Conservation (phyloP, 208 protist species). For the Trypanosoma boissoni region DNA sequence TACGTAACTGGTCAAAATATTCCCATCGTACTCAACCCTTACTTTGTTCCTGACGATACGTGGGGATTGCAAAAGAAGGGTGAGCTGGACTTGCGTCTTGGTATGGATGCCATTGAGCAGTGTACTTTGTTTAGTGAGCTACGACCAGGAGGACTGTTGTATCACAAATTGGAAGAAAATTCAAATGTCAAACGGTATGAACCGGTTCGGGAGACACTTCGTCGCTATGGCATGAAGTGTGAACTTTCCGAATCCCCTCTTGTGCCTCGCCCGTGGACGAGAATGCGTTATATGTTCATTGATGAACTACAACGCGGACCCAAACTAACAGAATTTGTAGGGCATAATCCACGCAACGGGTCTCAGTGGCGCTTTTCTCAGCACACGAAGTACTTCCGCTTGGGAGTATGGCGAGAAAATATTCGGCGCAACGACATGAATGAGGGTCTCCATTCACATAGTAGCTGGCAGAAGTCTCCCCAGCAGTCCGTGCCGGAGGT, state of each 20-base stretch:
- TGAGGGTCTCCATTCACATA: constrained; percentile 79
- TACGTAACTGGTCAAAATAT: constrained; percentile 80
- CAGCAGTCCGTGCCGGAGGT: constrained; percentile 89
- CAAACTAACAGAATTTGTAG: constrained; percentile 84
- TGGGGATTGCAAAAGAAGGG: constrained; percentile 31
- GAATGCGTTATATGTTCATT: constrained; percentile 89
- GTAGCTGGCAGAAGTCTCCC: constrained; percentile 87
- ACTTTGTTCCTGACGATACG: constrained; percentile 66
- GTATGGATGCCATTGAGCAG: constrained; percentile 87
- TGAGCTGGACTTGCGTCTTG: constrained; percentile 75
- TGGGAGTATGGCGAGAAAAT: constrained; percentile 83
- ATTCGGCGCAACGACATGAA: constrained; percentile 89
- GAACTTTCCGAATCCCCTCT: constrained; percentile 77
- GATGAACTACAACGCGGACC: constrained; percentile 88
- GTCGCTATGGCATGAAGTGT: constrained; percentile 79
- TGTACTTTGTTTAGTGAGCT: constrained; percentile 82
- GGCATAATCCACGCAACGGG: constrained; percentile 82
- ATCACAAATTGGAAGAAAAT: constrained; percentile 58
- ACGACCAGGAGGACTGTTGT: constrained; percentile 76
- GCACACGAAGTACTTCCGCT: constrained; percentile 81
- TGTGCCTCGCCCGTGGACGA: constrained; percentile 81
- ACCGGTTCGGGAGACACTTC: constrained; percentile 50
- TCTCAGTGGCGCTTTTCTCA: constrained; percentile 89
- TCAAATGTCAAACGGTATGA: constrained; percentile 37
- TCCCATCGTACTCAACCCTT: constrained; percentile 69